phyloP scores from a whole-genome alignment of 2,329 filamentous ascomycete genomes.

The Alternaria solani region DNA sequence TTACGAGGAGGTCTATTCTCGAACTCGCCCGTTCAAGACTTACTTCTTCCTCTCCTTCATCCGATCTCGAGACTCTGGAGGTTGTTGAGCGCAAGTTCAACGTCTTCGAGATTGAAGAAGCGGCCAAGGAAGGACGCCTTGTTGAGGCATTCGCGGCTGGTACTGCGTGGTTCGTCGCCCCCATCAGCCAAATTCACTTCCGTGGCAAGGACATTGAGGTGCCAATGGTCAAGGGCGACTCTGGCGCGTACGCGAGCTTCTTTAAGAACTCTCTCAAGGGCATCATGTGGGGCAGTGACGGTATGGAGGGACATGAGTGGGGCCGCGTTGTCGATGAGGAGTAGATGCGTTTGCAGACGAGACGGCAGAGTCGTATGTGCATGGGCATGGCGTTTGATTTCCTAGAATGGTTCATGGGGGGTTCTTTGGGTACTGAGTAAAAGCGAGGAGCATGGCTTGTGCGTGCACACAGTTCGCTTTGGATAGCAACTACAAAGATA shows the following conservation, averaged over 20 bases:
- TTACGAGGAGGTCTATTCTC: slow-evolving; percentile 83
- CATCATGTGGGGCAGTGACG: slow-evolving; percentile 59
- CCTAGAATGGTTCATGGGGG: neutral
- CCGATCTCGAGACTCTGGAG: slow-evolving; percentile 61
- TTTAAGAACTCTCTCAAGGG: slow-evolving; percentile 58
- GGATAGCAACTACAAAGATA: neutral
- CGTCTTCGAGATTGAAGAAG: slow-evolving; percentile 78
- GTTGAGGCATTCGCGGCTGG: slow-evolving; percentile 87
- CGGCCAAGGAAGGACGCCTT: slow-evolving; percentile 75
- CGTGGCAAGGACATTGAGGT: slow-evolving; percentile 54
- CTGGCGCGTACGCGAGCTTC: slow-evolving; percentile 52
- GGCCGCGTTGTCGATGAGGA: slow-evolving; percentile 55
- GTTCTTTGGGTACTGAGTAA: neutral
- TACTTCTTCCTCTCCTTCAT: slow-evolving; percentile 35
- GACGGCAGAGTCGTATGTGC: neutral
- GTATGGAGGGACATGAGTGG: slow-evolving; percentile 57
- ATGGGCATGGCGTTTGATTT: neutral
- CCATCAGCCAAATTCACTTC: slow-evolving; percentile 57
- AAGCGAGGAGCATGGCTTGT: neutral
- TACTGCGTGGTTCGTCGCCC: slow-evolving; percentile 70
- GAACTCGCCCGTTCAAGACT: slow-evolving; percentile 74
- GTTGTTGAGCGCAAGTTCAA: slow-evolving; percentile 84
- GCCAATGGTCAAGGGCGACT: slow-evolving; percentile 52
- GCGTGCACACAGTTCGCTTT: neutral
- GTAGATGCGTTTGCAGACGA: slow-evolving; percentile 4